A percentile compares a stretch with the other conserved stretches of the same genome.
These are phyloP conservation scores for Verticillium isaacii DNA, from an alignment of 2,329 filamentous ascomycete species.

Conservation along the genomic window DNA sequence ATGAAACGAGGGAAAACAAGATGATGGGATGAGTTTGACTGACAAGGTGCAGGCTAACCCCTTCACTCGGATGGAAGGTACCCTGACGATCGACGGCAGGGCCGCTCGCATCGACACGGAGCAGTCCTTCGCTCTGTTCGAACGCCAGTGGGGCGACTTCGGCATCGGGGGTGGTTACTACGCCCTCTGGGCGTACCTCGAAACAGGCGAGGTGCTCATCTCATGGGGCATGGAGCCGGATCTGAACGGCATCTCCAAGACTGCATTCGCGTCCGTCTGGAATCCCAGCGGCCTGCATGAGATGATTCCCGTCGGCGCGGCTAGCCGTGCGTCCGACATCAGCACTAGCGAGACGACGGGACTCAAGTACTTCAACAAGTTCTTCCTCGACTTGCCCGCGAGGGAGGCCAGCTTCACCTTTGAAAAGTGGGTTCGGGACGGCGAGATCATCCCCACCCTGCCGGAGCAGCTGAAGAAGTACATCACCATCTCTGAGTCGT, in stretches of 20 bases:
- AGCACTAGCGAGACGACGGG: not conserved
- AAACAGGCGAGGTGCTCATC: not conserved
- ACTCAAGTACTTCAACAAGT: not conserved
- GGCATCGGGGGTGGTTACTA: not conserved
- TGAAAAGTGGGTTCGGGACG: not conserved
- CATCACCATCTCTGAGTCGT: constrained; percentile 1
- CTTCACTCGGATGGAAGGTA: not conserved
- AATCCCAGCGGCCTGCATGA: not conserved
- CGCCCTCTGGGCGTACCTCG: not conserved
- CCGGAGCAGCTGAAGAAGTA: not conserved
- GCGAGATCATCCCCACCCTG: not conserved
- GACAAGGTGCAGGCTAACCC: not conserved
- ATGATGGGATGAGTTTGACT: not conserved
- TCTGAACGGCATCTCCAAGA: not conserved
- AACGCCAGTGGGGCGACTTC: not conserved
- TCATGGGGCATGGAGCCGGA: not conserved
- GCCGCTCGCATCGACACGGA: not conserved
- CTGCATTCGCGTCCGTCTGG: not conserved
- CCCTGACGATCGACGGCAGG: not conserved
- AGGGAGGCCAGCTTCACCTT: not conserved
- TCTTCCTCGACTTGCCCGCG: not conserved
- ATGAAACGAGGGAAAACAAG: not conserved
- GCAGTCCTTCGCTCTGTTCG: not conserved
- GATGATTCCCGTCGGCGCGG: not conserved
- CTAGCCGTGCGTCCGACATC: not conserved